Evolutionary conservation across 2,329 filamentous ascomycete genomes (phyloP).

Genomic region (Aspergillus bombycis): DNA sequence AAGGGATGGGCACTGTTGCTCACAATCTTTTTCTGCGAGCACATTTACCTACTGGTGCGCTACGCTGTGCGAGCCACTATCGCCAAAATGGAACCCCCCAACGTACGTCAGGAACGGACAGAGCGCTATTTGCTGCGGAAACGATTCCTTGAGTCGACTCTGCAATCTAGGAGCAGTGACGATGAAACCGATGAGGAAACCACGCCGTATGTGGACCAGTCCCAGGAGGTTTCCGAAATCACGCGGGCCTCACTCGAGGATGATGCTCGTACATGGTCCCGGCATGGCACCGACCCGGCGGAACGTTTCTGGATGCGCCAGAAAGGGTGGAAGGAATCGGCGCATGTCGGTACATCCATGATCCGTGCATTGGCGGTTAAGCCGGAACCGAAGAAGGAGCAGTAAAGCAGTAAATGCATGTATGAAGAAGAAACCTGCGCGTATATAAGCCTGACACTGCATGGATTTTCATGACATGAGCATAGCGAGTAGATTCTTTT

Average conservation of each 20-base stretch:
- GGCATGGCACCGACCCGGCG: slow-evolving; percentile 35
- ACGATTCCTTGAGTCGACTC: slow-evolving; percentile 65
- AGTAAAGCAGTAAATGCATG: background rate
- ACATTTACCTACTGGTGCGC: slow-evolving; percentile 81
- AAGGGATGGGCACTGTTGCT: slow-evolving; percentile 80
- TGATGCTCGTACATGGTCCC: slow-evolving; percentile 42
- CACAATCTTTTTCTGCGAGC: slow-evolving; percentile 82
- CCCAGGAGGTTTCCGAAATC: slow-evolving; percentile 30
- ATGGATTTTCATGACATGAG: background rate
- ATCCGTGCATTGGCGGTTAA: slow-evolving; percentile 38
- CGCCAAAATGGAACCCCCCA: slow-evolving; percentile 80
- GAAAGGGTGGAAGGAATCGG: slow-evolving; percentile 48
- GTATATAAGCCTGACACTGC: background rate
- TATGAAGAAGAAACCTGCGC: background rate
- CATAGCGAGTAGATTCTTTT: background rate
- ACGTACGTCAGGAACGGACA: slow-evolving; percentile 79
- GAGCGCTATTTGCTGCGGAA: slow-evolving; percentile 82
- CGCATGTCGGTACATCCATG: slow-evolving; percentile 43
- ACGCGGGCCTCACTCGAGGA: slow-evolving; percentile 45
- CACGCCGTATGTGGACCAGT: slow-evolving; percentile 11
- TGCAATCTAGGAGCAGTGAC: slow-evolving; percentile 26
- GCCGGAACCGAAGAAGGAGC: slow-evolving; percentile 35
- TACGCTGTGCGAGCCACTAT: slow-evolving; percentile 73
- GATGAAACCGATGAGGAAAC: slow-evolving; percentile 18
- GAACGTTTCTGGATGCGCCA: slow-evolving; percentile 50